phyloP scores from a whole-genome alignment of 495 filamentous ascomycete genomes.

The Sabuloglossum arenarium region DNA sequence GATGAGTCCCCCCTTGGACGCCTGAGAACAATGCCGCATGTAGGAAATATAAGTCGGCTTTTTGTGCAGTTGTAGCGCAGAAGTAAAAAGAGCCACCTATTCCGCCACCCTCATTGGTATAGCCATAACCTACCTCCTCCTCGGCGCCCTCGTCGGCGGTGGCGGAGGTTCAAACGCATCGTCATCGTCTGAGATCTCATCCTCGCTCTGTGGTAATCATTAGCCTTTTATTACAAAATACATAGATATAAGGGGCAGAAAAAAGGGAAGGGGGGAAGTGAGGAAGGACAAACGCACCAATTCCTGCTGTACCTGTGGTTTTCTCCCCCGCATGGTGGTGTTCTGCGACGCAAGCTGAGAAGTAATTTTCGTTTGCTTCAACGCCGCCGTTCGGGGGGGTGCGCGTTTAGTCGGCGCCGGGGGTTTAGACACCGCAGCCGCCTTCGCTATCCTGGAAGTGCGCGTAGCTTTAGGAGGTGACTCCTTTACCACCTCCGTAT shows the following conservation, averaged over 20 bases:
- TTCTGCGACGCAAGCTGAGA: constrained; percentile 34
- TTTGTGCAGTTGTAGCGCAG: too few relatives aligned
- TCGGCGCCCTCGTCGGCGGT: constrained; percentile 9
- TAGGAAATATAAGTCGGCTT: too few relatives aligned
- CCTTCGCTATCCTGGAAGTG: constrained; percentile 20
- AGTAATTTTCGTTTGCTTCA: constrained; percentile 44
- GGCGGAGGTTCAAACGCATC: constrained; percentile 59
- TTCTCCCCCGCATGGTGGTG: constrained; percentile 16
- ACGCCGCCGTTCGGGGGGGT: constrained; percentile 17
- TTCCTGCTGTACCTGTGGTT: constrained; percentile 19
- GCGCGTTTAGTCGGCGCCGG: constrained; percentile 19
- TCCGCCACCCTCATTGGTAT: too few relatives aligned
- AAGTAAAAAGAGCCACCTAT: background rate
- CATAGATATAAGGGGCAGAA: background rate
- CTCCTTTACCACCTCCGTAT: constrained; percentile 33
- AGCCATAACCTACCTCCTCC: constrained; percentile 2
- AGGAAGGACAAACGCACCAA: constrained; percentile 27
- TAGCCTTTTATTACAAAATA: background rate
- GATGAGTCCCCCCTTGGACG: too few relatives aligned
- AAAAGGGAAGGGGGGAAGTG: background rate
- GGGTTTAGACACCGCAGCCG: constrained; percentile 20
- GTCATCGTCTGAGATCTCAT: constrained; percentile 48
- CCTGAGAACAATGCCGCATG: too few relatives aligned
- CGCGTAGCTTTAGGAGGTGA: constrained; percentile 19
- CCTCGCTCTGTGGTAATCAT: constrained; percentile 36